Conservation (phyloP, 208 protist species). For the Leishmania turanica region DNA sequence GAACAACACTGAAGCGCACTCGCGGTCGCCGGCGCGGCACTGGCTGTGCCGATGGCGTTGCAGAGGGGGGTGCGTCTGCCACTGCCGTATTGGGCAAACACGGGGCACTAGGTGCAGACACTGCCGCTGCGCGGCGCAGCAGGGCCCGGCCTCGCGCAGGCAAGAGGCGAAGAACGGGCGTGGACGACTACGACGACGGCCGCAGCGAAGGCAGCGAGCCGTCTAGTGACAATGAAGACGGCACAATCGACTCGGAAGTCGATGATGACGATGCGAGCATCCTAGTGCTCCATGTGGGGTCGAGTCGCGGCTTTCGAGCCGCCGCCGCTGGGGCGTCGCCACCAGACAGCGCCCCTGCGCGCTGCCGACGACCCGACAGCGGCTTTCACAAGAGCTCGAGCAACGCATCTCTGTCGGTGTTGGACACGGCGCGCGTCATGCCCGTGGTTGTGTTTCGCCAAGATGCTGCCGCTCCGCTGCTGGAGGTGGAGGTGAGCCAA, state of each 20-base stretch:
- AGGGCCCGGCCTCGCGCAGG: neutral
- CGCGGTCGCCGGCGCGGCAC: neutral
- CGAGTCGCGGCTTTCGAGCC: neutral
- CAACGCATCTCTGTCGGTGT: neutral
- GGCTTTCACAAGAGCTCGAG: neutral
- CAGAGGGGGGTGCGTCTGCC: neutral
- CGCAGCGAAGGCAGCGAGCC: neutral
- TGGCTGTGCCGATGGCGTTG: neutral
- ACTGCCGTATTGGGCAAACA: neutral
- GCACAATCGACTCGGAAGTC: neutral
- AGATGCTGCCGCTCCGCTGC: conserved; percentile 17
- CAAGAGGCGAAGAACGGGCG: conserved; percentile 5
- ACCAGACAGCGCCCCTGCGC: neutral
- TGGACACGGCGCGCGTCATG: conserved; percentile 16
- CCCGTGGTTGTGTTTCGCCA: conserved; percentile 20
- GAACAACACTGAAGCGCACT: neutral
- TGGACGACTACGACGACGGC: neutral
- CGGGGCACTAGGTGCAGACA: neutral
- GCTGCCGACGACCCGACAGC: neutral
- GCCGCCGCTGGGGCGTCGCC: neutral
- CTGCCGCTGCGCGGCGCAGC: neutral
- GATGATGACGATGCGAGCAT: neutral
- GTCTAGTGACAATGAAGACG: neutral
- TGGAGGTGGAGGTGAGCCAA: conserved; percentile 27
- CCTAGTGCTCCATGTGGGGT: conserved; percentile 12